Percentiles rank a stretch among this genome's conserved stretches.
These are phyloP conservation scores for Backusella mclennaniae DNA, from an alignment of 192 early-diverging fungal genomes.

Conservation along the genomic window DNA sequence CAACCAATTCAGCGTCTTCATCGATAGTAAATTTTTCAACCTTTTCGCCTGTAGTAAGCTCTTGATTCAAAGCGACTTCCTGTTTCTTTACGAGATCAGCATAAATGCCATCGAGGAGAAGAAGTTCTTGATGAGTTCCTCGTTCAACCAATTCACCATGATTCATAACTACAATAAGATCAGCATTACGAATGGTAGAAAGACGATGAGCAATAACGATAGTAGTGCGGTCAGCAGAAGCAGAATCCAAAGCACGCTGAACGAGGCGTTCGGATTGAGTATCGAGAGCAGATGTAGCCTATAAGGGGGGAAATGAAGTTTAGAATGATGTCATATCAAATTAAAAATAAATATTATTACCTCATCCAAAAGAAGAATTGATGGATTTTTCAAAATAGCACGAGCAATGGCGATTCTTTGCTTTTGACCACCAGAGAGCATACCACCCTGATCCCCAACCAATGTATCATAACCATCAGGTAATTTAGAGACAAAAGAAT, in stretches of 20 bases:
- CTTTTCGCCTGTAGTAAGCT: constrained; percentile 15
- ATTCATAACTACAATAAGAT: constrained; percentile 81
- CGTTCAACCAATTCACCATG: constrained; percentile 65
- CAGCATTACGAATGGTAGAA: constrained; percentile 73
- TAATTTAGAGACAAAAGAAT: constrained; percentile 80
- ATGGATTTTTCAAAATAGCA: constrained; percentile 82
- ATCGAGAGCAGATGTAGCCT: constrained; percentile 75
- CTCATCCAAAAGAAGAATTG: constrained; percentile 82
- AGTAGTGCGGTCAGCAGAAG: constrained; percentile 61
- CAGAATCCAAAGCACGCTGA: constrained; percentile 67
- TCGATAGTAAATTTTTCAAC: constrained; percentile 7
- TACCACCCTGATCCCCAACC: constrained; percentile 76
- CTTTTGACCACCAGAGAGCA: constrained; percentile 86
- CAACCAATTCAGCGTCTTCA: not conserved
- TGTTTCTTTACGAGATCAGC: constrained; percentile 65
- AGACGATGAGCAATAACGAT: constrained; percentile 73
- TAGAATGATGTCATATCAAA: constrained; percentile 49
- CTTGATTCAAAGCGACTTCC: constrained; percentile 44
- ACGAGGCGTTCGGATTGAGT: constrained; percentile 69
- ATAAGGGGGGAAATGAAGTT: constrained; percentile 70
- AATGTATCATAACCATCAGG: constrained; percentile 78
- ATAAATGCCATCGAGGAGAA: constrained; percentile 61
- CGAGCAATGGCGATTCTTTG: constrained; percentile 95
- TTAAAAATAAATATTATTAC: constrained; percentile 39
- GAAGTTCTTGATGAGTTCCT: constrained; percentile 76